Evolutionary conservation across 108 stramenopile species (phyloP).

Genomic region (Cylindrotheca fusiformis): DNA sequence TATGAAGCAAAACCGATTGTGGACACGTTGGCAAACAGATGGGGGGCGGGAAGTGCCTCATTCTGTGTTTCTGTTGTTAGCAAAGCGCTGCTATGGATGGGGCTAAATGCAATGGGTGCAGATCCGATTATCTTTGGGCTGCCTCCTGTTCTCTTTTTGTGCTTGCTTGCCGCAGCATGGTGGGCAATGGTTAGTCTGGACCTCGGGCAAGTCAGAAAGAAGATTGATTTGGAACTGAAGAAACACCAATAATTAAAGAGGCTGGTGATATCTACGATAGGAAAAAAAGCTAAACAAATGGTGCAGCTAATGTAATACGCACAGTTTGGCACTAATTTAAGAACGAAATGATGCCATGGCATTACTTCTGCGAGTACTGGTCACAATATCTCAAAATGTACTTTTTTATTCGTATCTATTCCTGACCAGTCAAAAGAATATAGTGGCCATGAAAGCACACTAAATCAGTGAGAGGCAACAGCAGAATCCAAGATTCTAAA

Average conservation of each 20-base stretch:
- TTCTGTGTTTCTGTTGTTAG: slow-evolving; percentile 72
- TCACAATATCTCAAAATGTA: no score
- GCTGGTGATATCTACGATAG: not conserved
- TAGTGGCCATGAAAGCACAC: no score
- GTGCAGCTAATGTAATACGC: not conserved
- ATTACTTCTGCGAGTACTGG: no score
- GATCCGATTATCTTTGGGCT: slow-evolving; percentile 64
- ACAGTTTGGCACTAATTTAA: not conserved
- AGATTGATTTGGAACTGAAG: slow-evolving; percentile 80
- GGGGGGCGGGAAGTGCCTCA: slow-evolving; percentile 90
- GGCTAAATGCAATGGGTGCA: not conserved
- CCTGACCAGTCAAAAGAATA: no score
- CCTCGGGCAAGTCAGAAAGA: slow-evolving; percentile 68
- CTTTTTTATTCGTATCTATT: no score
- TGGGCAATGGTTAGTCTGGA: slow-evolving; percentile 85
- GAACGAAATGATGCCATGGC: no score
- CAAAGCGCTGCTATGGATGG: slow-evolving; percentile 44
- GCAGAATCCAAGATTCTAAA: no score
- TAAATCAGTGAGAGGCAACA: no score
- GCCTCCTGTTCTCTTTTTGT: slow-evolving; percentile 73
- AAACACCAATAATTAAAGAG: slow-evolving; percentile 49
- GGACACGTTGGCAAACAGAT: slow-evolving; percentile 86
- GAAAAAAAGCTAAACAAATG: not conserved
- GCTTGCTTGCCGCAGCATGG: slow-evolving; percentile 72
- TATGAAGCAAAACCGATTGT: slow-evolving; percentile 92